Percentiles rank a stretch among this genome's conserved stretches.
Evolutionary conservation across 2,329 filamentous ascomycete genomes (phyloP).

Genomic region (Claviceps fusiformis): DNA sequence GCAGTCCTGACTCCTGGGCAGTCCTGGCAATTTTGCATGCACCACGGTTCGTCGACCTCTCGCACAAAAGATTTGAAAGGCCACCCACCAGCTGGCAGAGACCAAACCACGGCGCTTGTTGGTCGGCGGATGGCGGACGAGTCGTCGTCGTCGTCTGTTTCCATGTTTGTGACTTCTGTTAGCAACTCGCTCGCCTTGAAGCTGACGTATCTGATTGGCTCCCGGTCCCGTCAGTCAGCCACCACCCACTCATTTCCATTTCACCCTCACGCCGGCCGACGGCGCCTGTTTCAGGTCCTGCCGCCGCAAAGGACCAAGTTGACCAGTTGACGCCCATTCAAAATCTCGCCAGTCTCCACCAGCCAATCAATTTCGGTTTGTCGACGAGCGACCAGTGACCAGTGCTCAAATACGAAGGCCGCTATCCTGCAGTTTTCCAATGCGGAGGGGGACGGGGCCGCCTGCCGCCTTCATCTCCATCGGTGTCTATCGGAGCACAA

Average conservation of each 20-base stretch:
- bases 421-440: too few relatives aligned
- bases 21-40: not conserved
- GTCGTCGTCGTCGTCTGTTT: not conserved
- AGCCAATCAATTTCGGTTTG: not conserved
- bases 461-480: too few relatives aligned
- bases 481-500: too few relatives aligned
- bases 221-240: not conserved
- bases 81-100: not conserved
- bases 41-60: not conserved
- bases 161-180: too few relatives aligned
- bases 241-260: not conserved
- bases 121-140: not conserved
- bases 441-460: too few relatives aligned
- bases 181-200: too few relatives aligned
- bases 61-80: too few relatives aligned
- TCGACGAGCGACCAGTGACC: too few relatives aligned
- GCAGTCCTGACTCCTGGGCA: too few relatives aligned
- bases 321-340: too few relatives aligned
- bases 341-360: not conserved
- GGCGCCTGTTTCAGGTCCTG: conserved; percentile 9
- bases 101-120: not conserved
- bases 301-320: not conserved
- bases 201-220: too few relatives aligned
- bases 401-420: too few relatives aligned
- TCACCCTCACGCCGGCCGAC: not conserved